A percentile compares a stretch with the other conserved stretches of the same genome.
These are phyloP conservation scores for Pleurotus eryngii DNA, from an alignment of 768 basidiomycete species.

Conservation along the genomic window DNA sequence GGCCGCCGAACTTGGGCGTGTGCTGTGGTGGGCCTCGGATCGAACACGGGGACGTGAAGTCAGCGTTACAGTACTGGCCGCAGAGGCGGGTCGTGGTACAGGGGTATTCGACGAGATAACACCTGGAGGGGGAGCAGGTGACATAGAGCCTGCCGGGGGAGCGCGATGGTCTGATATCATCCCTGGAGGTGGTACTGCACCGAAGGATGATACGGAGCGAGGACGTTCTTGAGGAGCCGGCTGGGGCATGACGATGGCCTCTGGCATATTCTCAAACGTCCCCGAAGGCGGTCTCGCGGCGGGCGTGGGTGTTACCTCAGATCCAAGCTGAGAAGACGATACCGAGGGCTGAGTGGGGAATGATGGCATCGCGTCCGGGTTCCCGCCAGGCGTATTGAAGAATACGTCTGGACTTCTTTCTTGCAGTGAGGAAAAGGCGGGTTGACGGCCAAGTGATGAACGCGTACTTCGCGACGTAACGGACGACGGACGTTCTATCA, in stretches of 20 bases:
- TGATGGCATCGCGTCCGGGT: not conserved
- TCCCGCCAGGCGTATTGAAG: not conserved
- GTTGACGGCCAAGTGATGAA: not conserved
- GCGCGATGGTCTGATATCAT: not conserved
- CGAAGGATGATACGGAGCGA: not conserved
- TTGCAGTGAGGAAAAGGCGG: not conserved
- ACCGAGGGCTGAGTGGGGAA: constrained; percentile 4
- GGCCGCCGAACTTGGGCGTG: not conserved
- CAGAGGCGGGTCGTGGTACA: not conserved
- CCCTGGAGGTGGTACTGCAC: not conserved
- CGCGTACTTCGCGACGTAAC: not conserved
- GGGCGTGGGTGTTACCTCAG: constrained; percentile 1
- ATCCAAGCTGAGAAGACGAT: constrained; percentile 3
- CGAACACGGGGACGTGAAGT: too few species aligned
- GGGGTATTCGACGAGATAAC: not conserved
- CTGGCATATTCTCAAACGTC: not conserved
- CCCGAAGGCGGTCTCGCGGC: not conserved
- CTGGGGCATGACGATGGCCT: constrained; percentile 4
- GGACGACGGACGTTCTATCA: not conserved
- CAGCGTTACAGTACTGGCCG: not conserved
- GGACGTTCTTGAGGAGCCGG: not conserved
- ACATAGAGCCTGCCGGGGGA: not conserved
- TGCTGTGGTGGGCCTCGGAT: too few species aligned
- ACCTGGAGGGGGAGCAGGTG: not conserved
- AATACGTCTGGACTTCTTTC: constrained; percentile 6